Evolutionary conservation across 169 alveolate genomes (phyloP), one percentile per base, ranked within the genome.

Genomic region (Cryptosporidium meleagridis): DNA sequence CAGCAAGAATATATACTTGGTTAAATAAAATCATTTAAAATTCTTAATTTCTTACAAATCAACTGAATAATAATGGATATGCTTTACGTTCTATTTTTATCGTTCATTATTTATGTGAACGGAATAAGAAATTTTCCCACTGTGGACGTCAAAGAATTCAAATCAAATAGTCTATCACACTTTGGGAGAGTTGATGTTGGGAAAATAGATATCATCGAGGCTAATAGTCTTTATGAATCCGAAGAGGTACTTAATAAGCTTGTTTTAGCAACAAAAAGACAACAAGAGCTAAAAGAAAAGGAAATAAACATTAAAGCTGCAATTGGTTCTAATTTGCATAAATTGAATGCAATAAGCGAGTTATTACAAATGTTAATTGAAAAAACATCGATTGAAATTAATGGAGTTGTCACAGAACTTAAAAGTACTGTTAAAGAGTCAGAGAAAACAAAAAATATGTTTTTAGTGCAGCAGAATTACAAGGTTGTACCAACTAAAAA

Each of bases 231-330:
- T 26, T 80, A 80, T 65, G 75, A 59, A 51, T 59, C 89, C 4
- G 89, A 80, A 48, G 89, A 62, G 10, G 75, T 65, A 44, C 67
- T 80, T 23, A 80, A 59, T 33, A 80, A 80, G 44, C 29, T 80
- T 39, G 33, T 80, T 37, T 23, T 65, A 31, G 89, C 80, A 44
- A 80, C 75, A 18, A 80, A 62, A 44, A 61, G 75, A 23, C 89
- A 80, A 31, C 89, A 80, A 41, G 89, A 80, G 37, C n/a, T 80
- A 29, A 80, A 80, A 65, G 89, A 80, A 80, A 59, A n/a, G 23
- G 89, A 80, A 41, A 80, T 80, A 23, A 80, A 80, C 45, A 80
- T 80, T 39, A 80, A 80, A 31, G 89, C 89, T 33, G 89, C 89
- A 62, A 59, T 80, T 33, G 89, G 69, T 29, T 80, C 89, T 23